A percentile compares a stretch with the other conserved stretches of the same genome.
Conservation (phyloP, 345 rosid genomes). For the Lepidium aucheri region DNA sequence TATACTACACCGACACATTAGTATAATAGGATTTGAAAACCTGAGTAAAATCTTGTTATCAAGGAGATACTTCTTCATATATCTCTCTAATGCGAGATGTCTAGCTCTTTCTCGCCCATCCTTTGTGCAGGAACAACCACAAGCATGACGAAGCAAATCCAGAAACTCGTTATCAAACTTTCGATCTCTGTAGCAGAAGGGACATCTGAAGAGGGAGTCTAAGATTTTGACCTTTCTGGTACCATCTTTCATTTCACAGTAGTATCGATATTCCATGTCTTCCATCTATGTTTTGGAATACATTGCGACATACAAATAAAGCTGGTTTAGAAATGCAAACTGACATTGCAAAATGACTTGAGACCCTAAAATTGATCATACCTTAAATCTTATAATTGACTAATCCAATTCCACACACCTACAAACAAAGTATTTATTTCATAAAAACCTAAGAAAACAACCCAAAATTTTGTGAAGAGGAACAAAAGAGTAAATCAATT, state of each 20-base stretch:
- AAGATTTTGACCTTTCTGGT: slow-evolving; percentile 24
- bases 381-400: too few relatives aligned
- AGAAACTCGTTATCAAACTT: slow-evolving; percentile 25
- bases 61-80: slow-evolving; percentile 32
- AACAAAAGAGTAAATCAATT: too few relatives aligned
- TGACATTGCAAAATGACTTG: too few relatives aligned
- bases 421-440: too few relatives aligned
- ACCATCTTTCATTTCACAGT: slow-evolving; percentile 36
- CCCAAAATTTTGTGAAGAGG: too few relatives aligned
- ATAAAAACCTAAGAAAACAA: too few relatives aligned
- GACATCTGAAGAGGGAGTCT: slow-evolving; percentile 37
- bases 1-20: too few relatives aligned
- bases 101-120: slow-evolving; percentile 33
- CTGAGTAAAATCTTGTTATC: too few relatives aligned
- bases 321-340: too few relatives aligned
- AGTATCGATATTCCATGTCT: slow-evolving; percentile 38
- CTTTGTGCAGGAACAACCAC: slow-evolving; percentile 10
- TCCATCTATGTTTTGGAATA: slow-evolving; percentile 26
- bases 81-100: slow-evolving; percentile 46
- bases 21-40: too few relatives aligned
- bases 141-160: slow-evolving; percentile 47
- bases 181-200: slow-evolving; percentile 35
- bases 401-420: too few relatives aligned
- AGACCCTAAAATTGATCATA: too few relatives aligned
- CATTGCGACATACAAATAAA: slow-evolving; percentile 21